Percentiles rank a stretch among this genome's conserved stretches.
Conservation (phyloP, 805 yeast species). For the Ogataea degrootiae region DNA sequence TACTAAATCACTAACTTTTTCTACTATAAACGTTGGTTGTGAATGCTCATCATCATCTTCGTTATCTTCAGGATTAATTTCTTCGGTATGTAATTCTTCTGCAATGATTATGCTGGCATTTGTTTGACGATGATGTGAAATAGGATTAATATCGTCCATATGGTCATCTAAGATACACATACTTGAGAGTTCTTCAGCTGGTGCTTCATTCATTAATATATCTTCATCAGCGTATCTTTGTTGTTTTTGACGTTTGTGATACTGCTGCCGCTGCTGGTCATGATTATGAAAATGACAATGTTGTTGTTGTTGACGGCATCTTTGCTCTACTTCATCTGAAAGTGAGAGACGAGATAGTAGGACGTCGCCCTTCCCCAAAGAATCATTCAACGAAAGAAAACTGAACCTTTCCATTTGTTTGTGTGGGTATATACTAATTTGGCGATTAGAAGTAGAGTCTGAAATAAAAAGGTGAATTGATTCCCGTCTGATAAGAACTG, state of each 20-base stretch:
- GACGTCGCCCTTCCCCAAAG: constrained; percentile 9
- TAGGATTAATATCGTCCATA: neutral
- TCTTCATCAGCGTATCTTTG: constrained; percentile 10
- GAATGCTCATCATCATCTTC: neutral
- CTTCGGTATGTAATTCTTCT: neutral
- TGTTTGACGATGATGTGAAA: neutral
- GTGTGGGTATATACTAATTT: neutral
- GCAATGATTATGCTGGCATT: neutral
- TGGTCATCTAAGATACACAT: neutral
- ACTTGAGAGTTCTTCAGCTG: constrained; percentile 2
- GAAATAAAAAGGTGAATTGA: neutral
- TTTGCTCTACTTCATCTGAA: neutral
- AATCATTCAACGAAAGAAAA: constrained; percentile 8
- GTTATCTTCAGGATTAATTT: neutral
- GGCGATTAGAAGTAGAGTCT: neutral
- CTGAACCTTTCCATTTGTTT: constrained; percentile 7
- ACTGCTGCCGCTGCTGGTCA: neutral
- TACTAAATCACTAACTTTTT: constrained; percentile 5
- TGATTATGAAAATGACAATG: too few relatives aligned
- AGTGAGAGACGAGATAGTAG: constrained; percentile 4
- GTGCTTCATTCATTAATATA: constrained; percentile 15
- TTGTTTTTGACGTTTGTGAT: neutral
- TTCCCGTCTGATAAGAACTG: neutral
- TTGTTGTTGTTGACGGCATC: neutral
- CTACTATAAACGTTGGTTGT: too few relatives aligned